Conservation (phyloP, 2,329 filamentous ascomycete species). For the Amylocarpus encephaloides region DNA sequence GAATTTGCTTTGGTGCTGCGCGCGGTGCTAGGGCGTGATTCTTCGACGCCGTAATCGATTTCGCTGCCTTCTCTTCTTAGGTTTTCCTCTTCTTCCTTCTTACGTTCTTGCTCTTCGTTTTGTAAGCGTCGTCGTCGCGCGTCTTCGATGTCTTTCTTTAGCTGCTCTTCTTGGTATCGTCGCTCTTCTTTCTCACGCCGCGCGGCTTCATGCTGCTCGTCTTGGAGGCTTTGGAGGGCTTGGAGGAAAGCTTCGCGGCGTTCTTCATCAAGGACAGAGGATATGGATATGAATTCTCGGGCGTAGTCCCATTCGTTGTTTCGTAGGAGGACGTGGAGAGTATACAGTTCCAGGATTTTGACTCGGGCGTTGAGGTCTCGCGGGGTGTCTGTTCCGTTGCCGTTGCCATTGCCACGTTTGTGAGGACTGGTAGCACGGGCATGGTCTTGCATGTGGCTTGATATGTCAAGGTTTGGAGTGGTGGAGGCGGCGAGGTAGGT, state of each 20-base stretch:
- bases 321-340: constrained; percentile 84
- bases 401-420: constrained; percentile 49
- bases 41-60: constrained; percentile 63
- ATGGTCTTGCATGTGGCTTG: constrained; percentile 52
- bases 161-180: constrained; percentile 49
- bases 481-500: constrained; percentile 76
- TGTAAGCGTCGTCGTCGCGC: constrained; percentile 48
- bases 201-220: constrained; percentile 71
- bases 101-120: constrained; percentile 47
- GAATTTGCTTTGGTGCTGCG: constrained; percentile 20
- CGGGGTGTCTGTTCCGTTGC: constrained; percentile 68
- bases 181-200: constrained; percentile 54
- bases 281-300: constrained; percentile 80
- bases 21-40: constrained; percentile 31
- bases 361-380: constrained; percentile 78
- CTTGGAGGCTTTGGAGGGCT: constrained; percentile 74
- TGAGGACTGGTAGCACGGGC: constrained; percentile 57
- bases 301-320: constrained; percentile 97
- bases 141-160: constrained; percentile 52
- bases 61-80: constrained; percentile 43
- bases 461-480: constrained; percentile 66
- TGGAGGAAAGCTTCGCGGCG: constrained; percentile 82
- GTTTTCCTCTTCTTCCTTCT: constrained; percentile 48
- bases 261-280: constrained; percentile 85
- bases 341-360: constrained; percentile 92